Evolutionary conservation across 1,139 yeast genomes (phyloP), one percentile per base, ranked within the genome.

Genomic region (Sugiyamaella novakii): DNA sequence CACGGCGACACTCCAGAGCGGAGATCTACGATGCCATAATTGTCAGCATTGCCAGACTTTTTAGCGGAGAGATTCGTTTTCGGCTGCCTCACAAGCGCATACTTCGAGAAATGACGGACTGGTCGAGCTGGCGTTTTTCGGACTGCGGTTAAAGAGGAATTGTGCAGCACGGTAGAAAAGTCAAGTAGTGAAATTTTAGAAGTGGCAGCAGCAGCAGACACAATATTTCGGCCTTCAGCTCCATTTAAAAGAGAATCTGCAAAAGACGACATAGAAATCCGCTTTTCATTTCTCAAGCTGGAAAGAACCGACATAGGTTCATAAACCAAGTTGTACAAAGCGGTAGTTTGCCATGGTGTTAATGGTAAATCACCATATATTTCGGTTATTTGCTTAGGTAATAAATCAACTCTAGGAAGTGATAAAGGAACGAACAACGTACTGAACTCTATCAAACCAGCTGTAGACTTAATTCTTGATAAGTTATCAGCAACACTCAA

Each of bases 401-500:
- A 14, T 17, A 25, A 11, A n/a, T 43, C 21, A 5, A 21, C n/a
- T 2, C 38, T 33, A 1, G 68, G 69, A n/a, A 54, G 51, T 1
- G 63, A 51, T 15, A 82, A 48, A 0, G 89, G 88, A 8, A 83
- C 63, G 46, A 76, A 71, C 31, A 83, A 57, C 2, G 84, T 72
- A 2, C 81, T 70, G 39, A 66, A 62, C 40, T 72, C 70, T 25
- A 77, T 62, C 18, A 82, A 62, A 29, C 76, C 77, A 3, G 75
- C 61, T 14, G 77, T 62, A 1, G 80, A 66, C 56, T 71, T 71
- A 27, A 83, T 75, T 39, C 84, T 63, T 0, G 81, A 71, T 18
- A 77, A 38, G 5, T 58, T 52, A 14, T 59, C 59, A 18, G 47
- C 52, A 10, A 56, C 51, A 0, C 60, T 43, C 41, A 60, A 42